These are phyloP conservation scores for Aspergillus hortae DNA, from an alignment of 2,329 filamentous ascomycete species.

Conservation along the genomic window DNA sequence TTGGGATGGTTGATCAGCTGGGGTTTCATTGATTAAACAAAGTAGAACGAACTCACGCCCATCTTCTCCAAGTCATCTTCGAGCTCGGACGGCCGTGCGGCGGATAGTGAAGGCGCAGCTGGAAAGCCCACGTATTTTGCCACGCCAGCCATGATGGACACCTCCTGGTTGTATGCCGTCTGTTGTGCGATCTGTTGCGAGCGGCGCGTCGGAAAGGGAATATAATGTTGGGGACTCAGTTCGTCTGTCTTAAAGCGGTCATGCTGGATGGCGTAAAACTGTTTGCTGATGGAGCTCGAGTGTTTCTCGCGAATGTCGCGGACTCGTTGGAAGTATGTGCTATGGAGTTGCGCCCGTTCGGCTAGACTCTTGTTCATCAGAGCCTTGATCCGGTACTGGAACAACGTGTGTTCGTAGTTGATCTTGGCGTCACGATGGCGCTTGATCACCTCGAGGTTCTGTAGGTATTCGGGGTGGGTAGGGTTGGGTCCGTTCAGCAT, in stretches of 20 bases:
- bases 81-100: constrained; percentile 68
- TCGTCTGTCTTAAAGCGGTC: constrained; percentile 77
- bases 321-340: constrained; percentile 83
- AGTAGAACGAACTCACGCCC: constrained; percentile 59
- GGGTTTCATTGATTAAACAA: background rate
- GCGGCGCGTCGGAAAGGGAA: constrained; percentile 73
- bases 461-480: constrained; percentile 85
- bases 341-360: constrained; percentile 79
- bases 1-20: background rate
- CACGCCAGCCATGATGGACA: constrained; percentile 83
- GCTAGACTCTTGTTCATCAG: constrained; percentile 73
- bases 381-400: constrained; percentile 69
- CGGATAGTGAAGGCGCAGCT: constrained; percentile 78
- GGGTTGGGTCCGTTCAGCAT: constrained; percentile 57
- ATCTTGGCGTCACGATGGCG: constrained; percentile 77
- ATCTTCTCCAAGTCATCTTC: constrained; percentile 88
- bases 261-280: constrained; percentile 90
- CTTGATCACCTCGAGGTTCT: constrained; percentile 84
- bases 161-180: constrained; percentile 89
- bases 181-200: constrained; percentile 79
- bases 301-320: constrained; percentile 78
- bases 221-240: constrained; percentile 74
- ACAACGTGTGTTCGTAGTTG: constrained; percentile 68
- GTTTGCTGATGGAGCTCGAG: constrained; percentile 75
- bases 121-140: constrained; percentile 97